Evolutionary conservation across 164 flowering plant genomes (phyloP), one percentile per base, ranked within the genome.

Genomic region (Umbellularia californica): DNA sequence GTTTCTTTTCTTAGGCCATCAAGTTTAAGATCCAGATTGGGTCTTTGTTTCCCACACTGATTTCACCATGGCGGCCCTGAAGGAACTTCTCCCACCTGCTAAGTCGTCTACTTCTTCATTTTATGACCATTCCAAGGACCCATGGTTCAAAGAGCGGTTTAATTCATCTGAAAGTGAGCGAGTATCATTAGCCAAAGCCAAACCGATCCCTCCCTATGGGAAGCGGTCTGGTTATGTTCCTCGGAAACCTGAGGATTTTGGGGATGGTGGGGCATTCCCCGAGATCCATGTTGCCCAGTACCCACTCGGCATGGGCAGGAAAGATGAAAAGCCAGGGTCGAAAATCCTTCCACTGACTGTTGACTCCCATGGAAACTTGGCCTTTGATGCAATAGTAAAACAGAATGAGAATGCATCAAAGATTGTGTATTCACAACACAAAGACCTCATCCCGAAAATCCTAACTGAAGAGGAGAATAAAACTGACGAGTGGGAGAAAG

Each of bases 251-350:
- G 94, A 90, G 80, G 94, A 95, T 81, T 91, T 91, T 79, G 95
- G 97, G 1, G 97, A 94, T 83, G 97, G 95, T 13, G 99, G 99
- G 17, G 94, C 99, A 0, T 93, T 90, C 69, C 97, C 99, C 1
- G 98, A 95, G 83, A 95, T 95, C 69, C 98, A 91, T 75, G 76
- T 90, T 13, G 98, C 94, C 0, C 97, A 93, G 77, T 93, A 91
- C 75, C 98, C 97, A 1, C 92, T 95, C 77, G 97, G 84, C 27
- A 93, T 93, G 95, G 98, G 97, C 23, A 84, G 97, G 75, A 85
- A 80, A 55, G 84, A 82, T 65, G 79, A 77, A 3, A 86, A 88
- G 52, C 84, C 88, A 0, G 92, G 97, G 5, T 78, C 84, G 2
- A 90, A 87, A 74, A 92, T 88, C 47, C 78, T 94, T 23, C 90